Conservation (phyloP, 192 early-diverging fungal genomes). For the Backusella sp. region DNA sequence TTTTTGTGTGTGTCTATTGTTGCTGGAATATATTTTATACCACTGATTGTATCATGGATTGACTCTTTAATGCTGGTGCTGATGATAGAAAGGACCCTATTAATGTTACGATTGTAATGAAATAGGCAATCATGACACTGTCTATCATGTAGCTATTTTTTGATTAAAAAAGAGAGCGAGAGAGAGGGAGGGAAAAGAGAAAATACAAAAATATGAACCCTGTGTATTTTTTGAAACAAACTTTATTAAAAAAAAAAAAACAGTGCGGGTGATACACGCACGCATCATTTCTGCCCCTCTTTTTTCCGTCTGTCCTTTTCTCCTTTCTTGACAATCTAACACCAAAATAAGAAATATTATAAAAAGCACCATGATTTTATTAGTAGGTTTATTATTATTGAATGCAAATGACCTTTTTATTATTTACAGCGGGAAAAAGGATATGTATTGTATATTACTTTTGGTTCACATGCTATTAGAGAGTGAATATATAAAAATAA, state of each 20-base stretch:
- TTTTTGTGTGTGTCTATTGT: not conserved
- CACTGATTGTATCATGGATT: not conserved
- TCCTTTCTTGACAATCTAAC: not conserved
- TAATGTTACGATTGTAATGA: not conserved
- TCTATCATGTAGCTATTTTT: not conserved
- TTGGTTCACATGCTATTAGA: not conserved
- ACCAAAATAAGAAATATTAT: not conserved
- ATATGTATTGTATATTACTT: not conserved
- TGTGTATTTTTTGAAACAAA: not conserved
- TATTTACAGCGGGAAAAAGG: not conserved
- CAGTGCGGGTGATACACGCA: not conserved
- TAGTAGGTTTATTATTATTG: not conserved
- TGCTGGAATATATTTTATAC: not conserved
- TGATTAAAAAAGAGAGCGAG: not conserved
- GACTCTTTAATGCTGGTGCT: no score
- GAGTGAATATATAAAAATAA: not conserved
- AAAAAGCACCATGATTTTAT: not conserved
- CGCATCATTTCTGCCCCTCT: not conserved
- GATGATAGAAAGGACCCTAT: not conserved
- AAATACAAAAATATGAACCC: not conserved
- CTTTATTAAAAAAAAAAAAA: not conserved
- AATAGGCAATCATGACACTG: not conserved
- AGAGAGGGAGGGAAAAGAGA: not conserved
- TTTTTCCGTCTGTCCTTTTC: not conserved
- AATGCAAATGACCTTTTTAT: not conserved